Conservation (phyloP, 2,329 filamentous ascomycete genomes). For the Pezicula neosporulosa region DNA sequence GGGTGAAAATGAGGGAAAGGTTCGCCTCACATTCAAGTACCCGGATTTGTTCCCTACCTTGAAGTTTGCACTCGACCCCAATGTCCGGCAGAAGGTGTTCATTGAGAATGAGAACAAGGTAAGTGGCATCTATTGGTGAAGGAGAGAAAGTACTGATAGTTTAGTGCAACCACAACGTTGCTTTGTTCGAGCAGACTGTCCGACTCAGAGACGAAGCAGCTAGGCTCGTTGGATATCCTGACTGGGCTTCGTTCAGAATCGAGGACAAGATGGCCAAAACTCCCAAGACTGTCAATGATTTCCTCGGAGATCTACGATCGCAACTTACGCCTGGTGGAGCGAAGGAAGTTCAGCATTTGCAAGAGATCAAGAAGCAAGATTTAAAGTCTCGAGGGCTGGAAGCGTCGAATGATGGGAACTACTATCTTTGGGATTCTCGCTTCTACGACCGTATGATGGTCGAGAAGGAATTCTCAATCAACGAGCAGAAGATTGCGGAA, state of each 20-base stretch:
- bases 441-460: constrained; percentile 80
- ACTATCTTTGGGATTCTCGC: constrained; percentile 80
- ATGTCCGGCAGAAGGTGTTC: constrained; percentile 66
- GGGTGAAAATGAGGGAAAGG: constrained; percentile 67
- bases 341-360: constrained; percentile 68
- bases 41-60: constrained; percentile 75
- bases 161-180: constrained; percentile 65
- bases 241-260: constrained; percentile 73
- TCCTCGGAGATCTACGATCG: constrained; percentile 65
- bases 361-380: constrained; percentile 71
- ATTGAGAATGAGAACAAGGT: constrained; percentile 78
- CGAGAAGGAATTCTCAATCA: constrained; percentile 75
- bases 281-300: constrained; percentile 66
- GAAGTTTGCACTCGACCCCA: constrained; percentile 71
- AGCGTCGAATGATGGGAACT: constrained; percentile 58
- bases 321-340: constrained; percentile 66
- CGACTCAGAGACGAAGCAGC: constrained; percentile 75
- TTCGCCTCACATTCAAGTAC: constrained; percentile 79
- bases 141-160: constrained; percentile 1
- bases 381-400: constrained; percentile 52
- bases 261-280: constrained; percentile 86
- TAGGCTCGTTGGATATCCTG: constrained; percentile 70
- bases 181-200: constrained; percentile 72
- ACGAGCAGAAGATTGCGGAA: constrained; percentile 76
- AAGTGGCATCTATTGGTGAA: constrained; percentile 15